A percentile compares a stretch with the other conserved stretches of the same genome.
phyloP scores from a whole-genome alignment of 345 rosid genomes.

The Pistacia integerrima region DNA sequence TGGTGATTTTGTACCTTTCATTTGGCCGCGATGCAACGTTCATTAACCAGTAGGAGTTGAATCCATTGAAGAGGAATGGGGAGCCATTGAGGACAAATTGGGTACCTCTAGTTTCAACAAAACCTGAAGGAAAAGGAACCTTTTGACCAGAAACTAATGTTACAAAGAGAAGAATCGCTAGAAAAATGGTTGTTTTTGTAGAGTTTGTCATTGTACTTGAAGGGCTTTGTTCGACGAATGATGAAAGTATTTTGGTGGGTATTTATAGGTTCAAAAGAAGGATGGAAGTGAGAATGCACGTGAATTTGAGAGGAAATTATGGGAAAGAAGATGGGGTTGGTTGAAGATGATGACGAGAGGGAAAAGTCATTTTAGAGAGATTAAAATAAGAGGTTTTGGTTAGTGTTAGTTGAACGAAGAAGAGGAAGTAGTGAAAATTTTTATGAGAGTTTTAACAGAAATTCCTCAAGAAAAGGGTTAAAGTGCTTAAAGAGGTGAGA shows the following conservation, averaged over 20 bases:
- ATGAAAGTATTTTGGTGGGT: background rate
- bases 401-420: background rate
- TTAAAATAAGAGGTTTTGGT: background rate
- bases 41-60: constrained; percentile 61
- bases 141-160: constrained; percentile 6
- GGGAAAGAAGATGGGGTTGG: background rate
- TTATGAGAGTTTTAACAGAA: no score
- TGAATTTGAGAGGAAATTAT: constrained; percentile 1
- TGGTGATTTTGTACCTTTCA: constrained; percentile 30
- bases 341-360: background rate
- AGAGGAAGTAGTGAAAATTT: background rate
- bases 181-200: constrained; percentile 5
- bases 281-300: background rate
- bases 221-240: constrained; percentile 1
- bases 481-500: no score
- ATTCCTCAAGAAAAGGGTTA: no score
- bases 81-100: constrained; percentile 38
- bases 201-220: constrained; percentile 11
- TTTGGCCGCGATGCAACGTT: constrained; percentile 29
- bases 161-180: constrained; percentile 11
- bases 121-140: constrained; percentile 19
- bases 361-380: background rate
- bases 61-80: constrained; percentile 50
- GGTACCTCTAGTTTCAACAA: constrained; percentile 31
- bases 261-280: background rate